These are phyloP conservation scores for Diaporthe sp. DNA, from an alignment of 2,329 filamentous ascomycete genomes.

Conservation along the genomic window DNA sequence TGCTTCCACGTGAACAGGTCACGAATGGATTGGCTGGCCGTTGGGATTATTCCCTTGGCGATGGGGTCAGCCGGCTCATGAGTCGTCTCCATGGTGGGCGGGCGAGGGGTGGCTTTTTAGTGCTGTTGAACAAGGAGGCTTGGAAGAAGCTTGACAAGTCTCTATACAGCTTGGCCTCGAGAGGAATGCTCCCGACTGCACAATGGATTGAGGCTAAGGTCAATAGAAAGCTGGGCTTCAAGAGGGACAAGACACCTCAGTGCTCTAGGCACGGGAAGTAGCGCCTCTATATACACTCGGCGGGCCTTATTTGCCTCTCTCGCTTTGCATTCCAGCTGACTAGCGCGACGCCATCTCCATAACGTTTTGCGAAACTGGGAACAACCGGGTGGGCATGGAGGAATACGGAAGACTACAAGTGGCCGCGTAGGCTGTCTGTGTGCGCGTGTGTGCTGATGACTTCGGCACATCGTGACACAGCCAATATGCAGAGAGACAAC, in stretches of 20 bases:
- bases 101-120: neutral
- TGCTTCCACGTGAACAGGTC: constrained; percentile 71
- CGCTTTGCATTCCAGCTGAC: constrained; percentile 1
- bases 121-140: constrained; percentile 23
- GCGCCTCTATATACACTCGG: constrained; percentile 18
- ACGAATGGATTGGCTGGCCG: constrained; percentile 41
- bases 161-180: constrained; percentile 20
- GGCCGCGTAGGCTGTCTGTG: constrained; percentile 14
- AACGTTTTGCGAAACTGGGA: neutral
- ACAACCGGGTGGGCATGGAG: constrained; percentile 2
- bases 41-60: constrained; percentile 66
- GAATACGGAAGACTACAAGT: constrained; percentile 12
- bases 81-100: constrained; percentile 39
- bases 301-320: neutral
- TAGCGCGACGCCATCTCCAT: constrained; percentile 13
- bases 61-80: constrained; percentile 72
- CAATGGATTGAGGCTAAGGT: neutral
- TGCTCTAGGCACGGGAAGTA: constrained; percentile 8
- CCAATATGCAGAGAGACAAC: constrained; percentile 22
- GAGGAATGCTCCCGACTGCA: constrained; percentile 20
- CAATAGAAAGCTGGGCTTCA: neutral
- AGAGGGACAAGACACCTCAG: neutral
- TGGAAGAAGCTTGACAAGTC: constrained; percentile 24
- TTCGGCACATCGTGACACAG: constrained; percentile 23
- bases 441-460: constrained; percentile 13